Evolutionary conservation across 2,329 filamentous ascomycete genomes (phyloP).

Genomic region (Dactylonectria estremocensis): DNA sequence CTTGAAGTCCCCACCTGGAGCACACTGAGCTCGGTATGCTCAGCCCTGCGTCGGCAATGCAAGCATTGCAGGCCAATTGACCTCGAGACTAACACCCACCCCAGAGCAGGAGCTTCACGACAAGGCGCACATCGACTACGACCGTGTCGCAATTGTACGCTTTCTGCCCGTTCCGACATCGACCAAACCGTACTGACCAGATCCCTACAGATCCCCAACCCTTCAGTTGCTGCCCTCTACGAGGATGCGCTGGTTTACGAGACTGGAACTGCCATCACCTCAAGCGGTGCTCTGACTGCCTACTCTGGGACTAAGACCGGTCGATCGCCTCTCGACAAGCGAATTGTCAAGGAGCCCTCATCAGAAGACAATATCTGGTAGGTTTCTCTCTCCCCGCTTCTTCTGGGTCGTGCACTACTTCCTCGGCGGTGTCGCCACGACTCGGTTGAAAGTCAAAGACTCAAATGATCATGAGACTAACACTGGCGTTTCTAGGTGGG

Average conservation of each 20-base stretch:
- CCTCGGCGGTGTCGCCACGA: conserved; percentile 26
- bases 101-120: conserved; percentile 94
- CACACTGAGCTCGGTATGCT: conserved; percentile 88
- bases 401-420: conserved; percentile 29
- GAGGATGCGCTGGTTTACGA: conserved; percentile 99
- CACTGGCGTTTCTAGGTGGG: conserved; percentile 73
- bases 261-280: conserved; percentile 97
- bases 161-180: background rate
- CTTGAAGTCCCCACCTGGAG: conserved; percentile 80
- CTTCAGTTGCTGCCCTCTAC: conserved; percentile 94
- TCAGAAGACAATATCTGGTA: conserved; percentile 94
- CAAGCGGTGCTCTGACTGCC: conserved; percentile 92
- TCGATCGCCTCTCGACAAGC: conserved; percentile 96
- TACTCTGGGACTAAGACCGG: conserved; percentile 99
- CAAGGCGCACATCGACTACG: conserved; percentile 98
- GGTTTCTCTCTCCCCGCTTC: conserved; percentile 41
- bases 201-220: conserved; percentile 79
- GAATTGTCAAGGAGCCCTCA: conserved; percentile 91
- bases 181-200: conserved; percentile 30
- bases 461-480: conserved; percentile 48
- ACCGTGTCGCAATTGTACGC: conserved; percentile 95
- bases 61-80: conserved; percentile 8
- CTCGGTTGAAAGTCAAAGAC: conserved; percentile 24
- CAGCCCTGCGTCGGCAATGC: conserved; percentile 1
- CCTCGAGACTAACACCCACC: conserved; percentile 34